Percentiles rank a stretch among this genome's conserved stretches.
phyloP scores from a whole-genome alignment of 2,329 filamentous ascomycete genomes.

The Fusarium mexicanum region DNA sequence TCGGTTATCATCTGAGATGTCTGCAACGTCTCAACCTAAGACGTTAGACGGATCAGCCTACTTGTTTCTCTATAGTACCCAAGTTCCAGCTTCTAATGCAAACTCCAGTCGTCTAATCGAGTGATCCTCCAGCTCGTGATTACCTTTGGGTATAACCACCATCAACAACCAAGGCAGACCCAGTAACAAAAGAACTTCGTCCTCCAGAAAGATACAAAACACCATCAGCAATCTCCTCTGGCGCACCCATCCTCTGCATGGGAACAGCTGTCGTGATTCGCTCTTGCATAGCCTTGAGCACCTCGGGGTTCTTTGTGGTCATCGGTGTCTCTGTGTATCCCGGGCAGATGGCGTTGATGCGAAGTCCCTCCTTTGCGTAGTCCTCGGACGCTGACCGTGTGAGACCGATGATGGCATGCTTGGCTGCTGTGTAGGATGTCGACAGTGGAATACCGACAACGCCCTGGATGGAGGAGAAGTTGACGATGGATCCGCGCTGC shows the following conservation, averaged over 20 bases:
- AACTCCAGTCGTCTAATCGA: fast-evolving
- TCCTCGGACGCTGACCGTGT: constrained; percentile 52
- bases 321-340: constrained; percentile 47
- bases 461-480: constrained; percentile 34
- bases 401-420: constrained; percentile 32
- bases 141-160: constrained; percentile 33
- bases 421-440: constrained; percentile 31
- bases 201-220: constrained; percentile 42
- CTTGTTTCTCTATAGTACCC: background rate
- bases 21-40: background rate
- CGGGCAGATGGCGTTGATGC: constrained; percentile 51
- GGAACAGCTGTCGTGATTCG: constrained; percentile 36
- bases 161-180: constrained; percentile 30
- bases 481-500: constrained; percentile 31
- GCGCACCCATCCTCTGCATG: constrained; percentile 42
- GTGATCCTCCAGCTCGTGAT: background rate
- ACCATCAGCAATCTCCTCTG: constrained; percentile 45
- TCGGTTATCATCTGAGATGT: background rate
- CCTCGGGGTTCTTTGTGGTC: constrained; percentile 42
- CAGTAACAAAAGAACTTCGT: constrained; percentile 36
- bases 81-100: too few species aligned
- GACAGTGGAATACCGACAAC: constrained; percentile 27
- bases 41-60: background rate
- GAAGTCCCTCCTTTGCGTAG: constrained; percentile 52
- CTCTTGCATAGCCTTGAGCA: constrained; percentile 43